Base-by-base conservation (phyloP, 805 yeast species). In the Ogataea nakhonphanomensis region DNA sequence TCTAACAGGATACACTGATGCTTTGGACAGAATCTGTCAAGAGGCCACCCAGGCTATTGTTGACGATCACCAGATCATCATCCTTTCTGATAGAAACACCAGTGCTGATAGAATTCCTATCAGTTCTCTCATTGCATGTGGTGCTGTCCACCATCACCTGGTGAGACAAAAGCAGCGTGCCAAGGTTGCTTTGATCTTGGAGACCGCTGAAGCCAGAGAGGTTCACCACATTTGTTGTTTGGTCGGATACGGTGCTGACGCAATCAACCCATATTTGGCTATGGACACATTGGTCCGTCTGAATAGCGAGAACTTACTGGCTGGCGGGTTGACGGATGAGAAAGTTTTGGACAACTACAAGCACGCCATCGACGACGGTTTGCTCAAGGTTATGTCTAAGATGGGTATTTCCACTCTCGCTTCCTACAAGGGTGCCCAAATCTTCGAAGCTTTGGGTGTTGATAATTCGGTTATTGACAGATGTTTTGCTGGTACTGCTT, bases 321-420 rank as follows among this genome's bases (percentile, higher is more conserved):
- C 79, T 43, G 72, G 72, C 24, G 66, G 63, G 21, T 61, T 85
- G 39, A 58, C 80, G 12, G 79, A 80, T 48, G 77, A 75, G 24
- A 59, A 76, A 51, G 73, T 89, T 44, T 65, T 90, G 46, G 71
- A 71, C 37, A 91, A 91, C 71, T 91, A 88, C 69, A 85, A 83
- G 60, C 73, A 79, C 51, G 83, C 97, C 9, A 73, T 86, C 44
- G 95, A 91, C 59, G 84, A 88, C 40, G 98, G 98, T 66, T 83
- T 91, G 54, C 71, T 88, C 55, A 91, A 93, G 71, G 97, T 93
- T 45, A 91, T 91, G 99, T 88, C 97, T 26, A 91, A 93, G 74
- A 93, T 91, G 98, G 99, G 99, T 73, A 93, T 91, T 55, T 90
- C 98, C 24, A 93, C 99, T 23, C 73, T 91, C 62, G 96, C 97